Percentiles rank a stretch among this genome's conserved stretches.
phyloP scores from a whole-genome alignment of 805 yeast species.

The Cyberlindnera subsufficiens region DNA sequence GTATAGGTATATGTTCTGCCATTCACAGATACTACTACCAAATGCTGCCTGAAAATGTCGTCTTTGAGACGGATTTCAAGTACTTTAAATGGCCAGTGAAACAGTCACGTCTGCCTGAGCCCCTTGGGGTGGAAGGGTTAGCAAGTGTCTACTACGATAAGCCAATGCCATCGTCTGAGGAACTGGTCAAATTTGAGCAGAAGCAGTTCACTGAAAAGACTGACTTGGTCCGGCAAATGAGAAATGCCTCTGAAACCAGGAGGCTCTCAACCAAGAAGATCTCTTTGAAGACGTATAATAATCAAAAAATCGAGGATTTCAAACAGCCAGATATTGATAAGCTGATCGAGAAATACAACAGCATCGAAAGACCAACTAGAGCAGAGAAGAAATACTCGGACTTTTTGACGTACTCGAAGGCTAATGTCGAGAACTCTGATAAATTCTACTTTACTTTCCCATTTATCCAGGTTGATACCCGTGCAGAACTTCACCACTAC shows the following conservation, averaged over 20 bases:
- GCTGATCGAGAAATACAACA: conserved; percentile 9
- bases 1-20: conserved; percentile 24
- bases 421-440: conserved; percentile 17
- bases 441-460: conserved; percentile 25
- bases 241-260: neutral
- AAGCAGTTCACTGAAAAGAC: too few relatives aligned
- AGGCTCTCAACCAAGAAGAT: conserved; percentile 8
- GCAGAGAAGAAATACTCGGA: conserved; percentile 21
- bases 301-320: conserved; percentile 14
- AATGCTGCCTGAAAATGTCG: conserved; percentile 23
- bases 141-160: conserved; percentile 11
- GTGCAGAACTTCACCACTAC: conserved; percentile 26
- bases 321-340: conserved; percentile 13
- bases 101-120: conserved; percentile 14
- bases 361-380: conserved; percentile 10
- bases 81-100: conserved; percentile 6
- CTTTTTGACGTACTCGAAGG: conserved; percentile 21
- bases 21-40: conserved; percentile 20
- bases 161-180: neutral
- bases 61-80: conserved; percentile 18
- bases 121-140: conserved; percentile 18
- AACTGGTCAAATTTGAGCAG: too few relatives aligned
- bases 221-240: too few relatives aligned
- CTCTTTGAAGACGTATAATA: conserved; percentile 6
- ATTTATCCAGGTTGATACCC: conserved; percentile 17